Evolutionary conservation across 352 stramenopile species (phyloP).

Genomic region (Phytophthora tentaculata): DNA sequence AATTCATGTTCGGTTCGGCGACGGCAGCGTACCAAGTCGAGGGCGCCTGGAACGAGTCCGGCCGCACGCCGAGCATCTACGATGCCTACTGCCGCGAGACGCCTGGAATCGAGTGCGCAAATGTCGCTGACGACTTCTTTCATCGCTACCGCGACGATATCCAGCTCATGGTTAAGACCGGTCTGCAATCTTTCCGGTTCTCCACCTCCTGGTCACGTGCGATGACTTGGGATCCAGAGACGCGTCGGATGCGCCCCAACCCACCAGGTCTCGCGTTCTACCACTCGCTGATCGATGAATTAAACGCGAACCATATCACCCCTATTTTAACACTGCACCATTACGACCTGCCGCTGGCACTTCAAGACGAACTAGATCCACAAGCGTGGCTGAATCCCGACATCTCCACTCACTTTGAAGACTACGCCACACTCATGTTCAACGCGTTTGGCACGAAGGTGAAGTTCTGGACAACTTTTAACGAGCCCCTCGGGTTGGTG

Average conservation of each 20-base stretch:
- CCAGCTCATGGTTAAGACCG: constrained; percentile 89
- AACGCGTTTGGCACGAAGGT: constrained; percentile 93
- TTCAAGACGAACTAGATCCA: constrained; percentile 75
- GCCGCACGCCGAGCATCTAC: constrained; percentile 88
- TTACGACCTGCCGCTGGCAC: constrained; percentile 91
- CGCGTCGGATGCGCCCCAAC: constrained; percentile 64
- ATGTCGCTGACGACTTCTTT: constrained; percentile 93
- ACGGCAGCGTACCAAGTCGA: constrained; percentile 93
- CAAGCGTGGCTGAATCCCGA: constrained; percentile 54
- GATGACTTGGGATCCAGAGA: constrained; percentile 71
- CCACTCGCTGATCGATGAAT: constrained; percentile 86
- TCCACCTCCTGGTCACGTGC: constrained; percentile 92
- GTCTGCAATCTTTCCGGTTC: constrained; percentile 93
- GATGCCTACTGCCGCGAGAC: constrained; percentile 84
- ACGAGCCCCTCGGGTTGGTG: constrained; percentile 90
- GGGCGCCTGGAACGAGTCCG: constrained; percentile 77
- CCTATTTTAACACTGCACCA: constrained; percentile 94
- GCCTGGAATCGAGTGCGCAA: constrained; percentile 76
- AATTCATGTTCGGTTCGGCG: constrained; percentile 85
- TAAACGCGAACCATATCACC: constrained; percentile 78
- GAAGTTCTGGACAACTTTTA: constrained; percentile 95
- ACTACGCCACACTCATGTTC: constrained; percentile 90
- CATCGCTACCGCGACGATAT: constrained; percentile 92
- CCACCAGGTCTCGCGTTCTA: constrained; percentile 92
- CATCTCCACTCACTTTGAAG: constrained; percentile 69